Percentiles rank a stretch among this genome's conserved stretches.
These are phyloP conservation scores for Gloeostereum incarnatum DNA, from an alignment of 768 basidiomycete genomes.

Conservation along the genomic window DNA sequence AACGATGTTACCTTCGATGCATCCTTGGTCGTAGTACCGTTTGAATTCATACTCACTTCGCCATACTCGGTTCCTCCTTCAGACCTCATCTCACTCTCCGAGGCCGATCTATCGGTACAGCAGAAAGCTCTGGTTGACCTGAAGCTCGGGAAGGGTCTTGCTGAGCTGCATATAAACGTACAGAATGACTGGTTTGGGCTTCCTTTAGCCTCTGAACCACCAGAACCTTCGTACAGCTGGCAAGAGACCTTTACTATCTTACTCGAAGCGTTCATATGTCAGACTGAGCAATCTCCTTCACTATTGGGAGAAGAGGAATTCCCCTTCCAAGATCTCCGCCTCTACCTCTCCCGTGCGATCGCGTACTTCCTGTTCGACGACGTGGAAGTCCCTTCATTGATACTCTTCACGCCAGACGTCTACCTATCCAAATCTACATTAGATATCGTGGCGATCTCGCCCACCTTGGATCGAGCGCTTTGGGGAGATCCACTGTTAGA, in stretches of 20 bases:
- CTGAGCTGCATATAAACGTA: constrained; percentile 52
- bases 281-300: constrained; percentile 21
- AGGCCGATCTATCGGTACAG: constrained; percentile 25
- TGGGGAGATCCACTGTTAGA: constrained; percentile 78
- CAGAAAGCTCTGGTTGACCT: constrained; percentile 43
- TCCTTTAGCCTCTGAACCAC: constrained; percentile 22
- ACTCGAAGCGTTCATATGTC: constrained; percentile 47
- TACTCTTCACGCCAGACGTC: constrained; percentile 58
- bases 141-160: constrained; percentile 50
- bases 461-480: constrained; percentile 43
- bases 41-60: constrained; percentile 42
- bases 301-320: constrained; percentile 16
- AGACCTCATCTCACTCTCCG: constrained; percentile 25
- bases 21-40: constrained; percentile 33
- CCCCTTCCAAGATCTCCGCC: constrained; percentile 34
- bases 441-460: constrained; percentile 35
- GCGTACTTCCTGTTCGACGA: constrained; percentile 72
- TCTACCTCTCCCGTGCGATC: constrained; percentile 57
- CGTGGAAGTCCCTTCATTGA: constrained; percentile 57
- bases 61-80: constrained; percentile 25
- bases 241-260: constrained; percentile 60
- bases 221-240: constrained; percentile 53
- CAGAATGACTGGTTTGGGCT: constrained; percentile 73
- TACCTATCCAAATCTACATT: constrained; percentile 30
- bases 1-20: constrained; percentile 39